phyloP scores from a whole-genome alignment of 73 alveolate species.

The Paramecium bursaria region DNA sequence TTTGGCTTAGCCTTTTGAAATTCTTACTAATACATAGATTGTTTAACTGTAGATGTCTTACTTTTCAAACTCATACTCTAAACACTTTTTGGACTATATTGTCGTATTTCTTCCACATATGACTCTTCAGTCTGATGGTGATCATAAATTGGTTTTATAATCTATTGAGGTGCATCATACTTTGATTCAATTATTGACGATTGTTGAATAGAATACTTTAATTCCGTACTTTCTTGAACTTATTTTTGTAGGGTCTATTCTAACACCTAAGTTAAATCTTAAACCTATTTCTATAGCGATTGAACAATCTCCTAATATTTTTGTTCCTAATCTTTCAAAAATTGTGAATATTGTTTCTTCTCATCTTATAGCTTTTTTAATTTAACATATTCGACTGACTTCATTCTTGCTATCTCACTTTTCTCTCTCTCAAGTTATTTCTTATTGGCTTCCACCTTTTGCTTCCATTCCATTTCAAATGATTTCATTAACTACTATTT shows the following conservation, averaged over 20 bases:
- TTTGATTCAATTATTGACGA: no score
- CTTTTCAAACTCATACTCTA: no score
- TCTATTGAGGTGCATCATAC: no score
- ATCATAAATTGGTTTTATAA: no score
- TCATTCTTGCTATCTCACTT: slow-evolving; percentile 41
- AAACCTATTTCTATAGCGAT: slow-evolving; percentile 27
- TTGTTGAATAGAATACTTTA: no score
- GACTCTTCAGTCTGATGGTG: no score
- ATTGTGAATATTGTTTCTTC: background rate
- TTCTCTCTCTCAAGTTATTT: slow-evolving; percentile 43
- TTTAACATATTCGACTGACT: slow-evolving; percentile 43
- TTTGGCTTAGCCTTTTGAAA: no score
- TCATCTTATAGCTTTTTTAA: slow-evolving; percentile 40
- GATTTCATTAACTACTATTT: background rate
- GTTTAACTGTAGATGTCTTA: no score
- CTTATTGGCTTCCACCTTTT: slow-evolving; percentile 34
- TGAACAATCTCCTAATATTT: slow-evolving; percentile 23
- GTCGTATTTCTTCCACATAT: no score
- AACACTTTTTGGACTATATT: no score
- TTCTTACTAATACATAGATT: no score
- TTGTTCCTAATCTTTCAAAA: background rate
- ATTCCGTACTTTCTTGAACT: slow-evolving; percentile 1
- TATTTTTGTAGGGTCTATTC: slow-evolving; percentile 24
- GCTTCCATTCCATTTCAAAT: slow-evolving; percentile 53
- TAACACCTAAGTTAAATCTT: slow-evolving; percentile 18